These are phyloP conservation scores for Acidiella bohemica DNA, from an alignment of 495 filamentous ascomycete species.

Conservation along the genomic window DNA sequence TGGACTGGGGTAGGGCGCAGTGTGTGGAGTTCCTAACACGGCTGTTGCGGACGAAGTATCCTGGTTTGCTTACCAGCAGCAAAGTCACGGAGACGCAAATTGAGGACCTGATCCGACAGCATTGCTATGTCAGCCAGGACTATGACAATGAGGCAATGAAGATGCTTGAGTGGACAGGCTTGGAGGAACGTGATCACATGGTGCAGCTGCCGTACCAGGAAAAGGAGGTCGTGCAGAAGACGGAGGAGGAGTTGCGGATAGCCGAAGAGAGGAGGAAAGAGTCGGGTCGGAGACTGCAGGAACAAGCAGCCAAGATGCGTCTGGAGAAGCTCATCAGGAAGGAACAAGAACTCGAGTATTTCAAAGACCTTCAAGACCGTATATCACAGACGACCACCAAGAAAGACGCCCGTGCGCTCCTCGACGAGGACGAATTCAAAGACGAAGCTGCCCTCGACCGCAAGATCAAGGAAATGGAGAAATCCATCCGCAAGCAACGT, in stretches of 20 bases:
- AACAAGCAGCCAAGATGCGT: conserved; percentile 93
- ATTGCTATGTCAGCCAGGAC: conserved; percentile 76
- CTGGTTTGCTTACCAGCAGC: conserved; percentile 53
- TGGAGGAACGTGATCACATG: conserved; percentile 78
- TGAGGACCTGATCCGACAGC: conserved; percentile 72
- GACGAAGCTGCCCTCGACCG: conserved; percentile 73
- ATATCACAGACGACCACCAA: conserved; percentile 54
- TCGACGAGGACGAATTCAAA: conserved; percentile 83
- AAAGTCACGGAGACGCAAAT: conserved; percentile 74
- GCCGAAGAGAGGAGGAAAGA: conserved; percentile 89
- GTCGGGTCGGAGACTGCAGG: conserved; percentile 78
- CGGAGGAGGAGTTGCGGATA: conserved; percentile 74
- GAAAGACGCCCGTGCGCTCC: conserved; percentile 70
- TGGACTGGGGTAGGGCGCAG: conserved; percentile 92
- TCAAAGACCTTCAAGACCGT: conserved; percentile 60
- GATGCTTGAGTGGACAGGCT: conserved; percentile 73
- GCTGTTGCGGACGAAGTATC: conserved; percentile 85
- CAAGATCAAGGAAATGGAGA: conserved; percentile 74
- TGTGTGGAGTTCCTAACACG: conserved; percentile 80
- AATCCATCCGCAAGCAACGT: conserved; percentile 69
- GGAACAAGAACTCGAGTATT: conserved; percentile 90
- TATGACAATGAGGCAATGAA: conserved; percentile 61
- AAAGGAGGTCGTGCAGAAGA: conserved; percentile 75
- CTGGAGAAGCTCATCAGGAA: conserved; percentile 89
- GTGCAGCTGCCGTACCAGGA: conserved; percentile 91